Evolutionary conservation across 257 asterid species (phyloP).

Genomic region (Ophiorrhiza pumila): DNA sequence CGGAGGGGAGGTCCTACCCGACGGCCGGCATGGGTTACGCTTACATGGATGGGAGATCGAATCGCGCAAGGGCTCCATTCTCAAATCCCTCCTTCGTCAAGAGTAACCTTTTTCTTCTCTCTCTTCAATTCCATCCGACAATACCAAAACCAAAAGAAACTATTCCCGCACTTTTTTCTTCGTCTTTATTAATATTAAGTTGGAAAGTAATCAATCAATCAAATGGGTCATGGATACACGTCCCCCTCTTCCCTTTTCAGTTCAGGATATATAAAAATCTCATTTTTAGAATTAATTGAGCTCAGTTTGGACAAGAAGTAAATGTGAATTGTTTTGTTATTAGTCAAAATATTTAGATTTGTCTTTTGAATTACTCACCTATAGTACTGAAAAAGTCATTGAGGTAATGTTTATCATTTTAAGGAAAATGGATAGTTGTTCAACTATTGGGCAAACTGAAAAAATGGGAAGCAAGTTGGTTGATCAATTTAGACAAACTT

Average conservation of each 20-base stretch:
- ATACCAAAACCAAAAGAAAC: too few species aligned
- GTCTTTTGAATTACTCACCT: too few species aligned
- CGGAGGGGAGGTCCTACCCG: constrained; percentile 40
- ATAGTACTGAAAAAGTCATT: not conserved
- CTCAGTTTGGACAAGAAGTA: too few species aligned
- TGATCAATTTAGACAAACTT: not conserved
- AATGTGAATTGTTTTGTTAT: too few species aligned
- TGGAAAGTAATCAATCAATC: too few species aligned
- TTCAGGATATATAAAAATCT: not conserved
- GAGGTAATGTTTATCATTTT: not conserved
- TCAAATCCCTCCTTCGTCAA: constrained; percentile 64
- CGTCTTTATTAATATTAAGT: not conserved
- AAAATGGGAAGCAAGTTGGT: not conserved
- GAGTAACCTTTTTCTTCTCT: constrained; percentile 31
- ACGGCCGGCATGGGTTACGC: constrained; percentile 37
- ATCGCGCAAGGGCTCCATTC: constrained; percentile 74
- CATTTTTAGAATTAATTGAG: not conserved
- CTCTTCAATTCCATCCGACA: not conserved
- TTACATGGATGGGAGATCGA: constrained; percentile 76
- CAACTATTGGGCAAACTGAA: not conserved
- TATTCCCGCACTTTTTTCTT: too few species aligned
- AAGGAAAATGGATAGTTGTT: not conserved
- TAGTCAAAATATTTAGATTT: too few species aligned
- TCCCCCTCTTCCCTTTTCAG: not conserved
- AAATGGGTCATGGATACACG: not conserved